phyloP scores from a whole-genome alignment of 2,329 filamentous ascomycete genomes.

The Fusarium torreyae region DNA sequence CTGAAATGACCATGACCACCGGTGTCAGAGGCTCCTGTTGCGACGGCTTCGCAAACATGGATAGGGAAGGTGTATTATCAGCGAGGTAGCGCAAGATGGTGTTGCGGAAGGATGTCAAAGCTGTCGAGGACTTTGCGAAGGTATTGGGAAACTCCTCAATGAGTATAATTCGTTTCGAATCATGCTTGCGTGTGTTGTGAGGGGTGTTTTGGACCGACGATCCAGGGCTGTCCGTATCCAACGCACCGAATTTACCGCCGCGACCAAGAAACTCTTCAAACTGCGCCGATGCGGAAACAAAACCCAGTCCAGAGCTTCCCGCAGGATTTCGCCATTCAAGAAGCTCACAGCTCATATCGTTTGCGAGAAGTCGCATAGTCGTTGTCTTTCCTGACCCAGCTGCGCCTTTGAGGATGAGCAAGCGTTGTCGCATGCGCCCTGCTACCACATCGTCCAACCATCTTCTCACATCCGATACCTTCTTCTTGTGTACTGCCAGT shows the following conservation, averaged over 20 bases:
- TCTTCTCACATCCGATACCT: slow-evolving; percentile 85
- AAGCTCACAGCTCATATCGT: slow-evolving; percentile 81
- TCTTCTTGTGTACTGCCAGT: slow-evolving; percentile 94
- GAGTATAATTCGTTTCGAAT: slow-evolving; percentile 72
- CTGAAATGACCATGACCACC: slow-evolving; percentile 90
- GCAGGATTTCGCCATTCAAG: slow-evolving; percentile 93
- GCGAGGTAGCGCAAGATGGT: slow-evolving; percentile 83
- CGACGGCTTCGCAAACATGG: slow-evolving; percentile 61
- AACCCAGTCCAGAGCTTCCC: slow-evolving; percentile 71
- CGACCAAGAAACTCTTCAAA: slow-evolving; percentile 94
- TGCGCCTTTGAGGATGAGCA: slow-evolving; percentile 89
- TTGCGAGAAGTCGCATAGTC: slow-evolving; percentile 83
- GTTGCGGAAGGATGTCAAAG: slow-evolving; percentile 79
- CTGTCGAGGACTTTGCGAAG: slow-evolving; percentile 75
- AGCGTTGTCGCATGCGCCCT: slow-evolving; percentile 76
- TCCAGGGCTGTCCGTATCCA: slow-evolving; percentile 64
- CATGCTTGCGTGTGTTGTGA: slow-evolving; percentile 35
- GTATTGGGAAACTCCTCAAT: slow-evolving; percentile 89
- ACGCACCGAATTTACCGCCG: slow-evolving; percentile 82
- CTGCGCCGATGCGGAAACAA: slow-evolving; percentile 80
- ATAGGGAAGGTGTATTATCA: slow-evolving; percentile 72
- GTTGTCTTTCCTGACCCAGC: slow-evolving; percentile 96
- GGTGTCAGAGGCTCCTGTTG: slow-evolving; percentile 71
- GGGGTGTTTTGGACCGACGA: slow-evolving; percentile 49
- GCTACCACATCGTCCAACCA: slow-evolving; percentile 85